Percentiles rank a stretch among this genome's conserved stretches.
These are phyloP conservation scores for Trametes pubescens DNA, from an alignment of 1,284 basidiomycete genomes.

Conservation along the genomic window DNA sequence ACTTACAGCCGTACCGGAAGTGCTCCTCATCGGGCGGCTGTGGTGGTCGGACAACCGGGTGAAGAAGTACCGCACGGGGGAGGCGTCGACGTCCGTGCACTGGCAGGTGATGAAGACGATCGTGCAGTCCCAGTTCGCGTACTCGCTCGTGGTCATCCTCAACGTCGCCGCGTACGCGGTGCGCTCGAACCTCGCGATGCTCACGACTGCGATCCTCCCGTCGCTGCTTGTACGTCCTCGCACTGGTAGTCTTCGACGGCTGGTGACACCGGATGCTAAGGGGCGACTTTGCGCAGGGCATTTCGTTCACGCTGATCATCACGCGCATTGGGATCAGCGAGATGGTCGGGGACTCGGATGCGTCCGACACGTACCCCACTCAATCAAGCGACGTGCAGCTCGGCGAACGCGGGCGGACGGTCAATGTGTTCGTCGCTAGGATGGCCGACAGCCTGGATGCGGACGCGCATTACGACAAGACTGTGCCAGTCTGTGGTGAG, in stretches of 20 bases:
- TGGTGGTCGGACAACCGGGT: background rate
- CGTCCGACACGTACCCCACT: too few species aligned
- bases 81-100: background rate
- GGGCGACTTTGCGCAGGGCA: background rate
- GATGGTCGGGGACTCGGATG: background rate
- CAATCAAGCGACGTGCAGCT: background rate
- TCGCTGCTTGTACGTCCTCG: background rate
- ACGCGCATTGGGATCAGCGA: slow-evolving; percentile 3
- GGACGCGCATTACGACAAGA: background rate
- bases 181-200: background rate
- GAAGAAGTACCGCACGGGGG: background rate
- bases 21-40: background rate
- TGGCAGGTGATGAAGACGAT: slow-evolving; percentile 1
- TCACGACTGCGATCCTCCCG: background rate
- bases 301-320: slow-evolving; percentile 12
- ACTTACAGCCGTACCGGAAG: background rate
- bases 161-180: background rate
- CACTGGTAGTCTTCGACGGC: background rate
- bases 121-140: background rate
- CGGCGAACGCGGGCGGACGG: too few species aligned
- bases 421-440: too few species aligned
- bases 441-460: background rate
- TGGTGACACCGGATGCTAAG: background rate
- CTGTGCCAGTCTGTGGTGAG: background rate
- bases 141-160: background rate